Evolutionary conservation across 1,139 yeast species (phyloP).

Genomic region (Pneumocystis wakefieldiae): DNA sequence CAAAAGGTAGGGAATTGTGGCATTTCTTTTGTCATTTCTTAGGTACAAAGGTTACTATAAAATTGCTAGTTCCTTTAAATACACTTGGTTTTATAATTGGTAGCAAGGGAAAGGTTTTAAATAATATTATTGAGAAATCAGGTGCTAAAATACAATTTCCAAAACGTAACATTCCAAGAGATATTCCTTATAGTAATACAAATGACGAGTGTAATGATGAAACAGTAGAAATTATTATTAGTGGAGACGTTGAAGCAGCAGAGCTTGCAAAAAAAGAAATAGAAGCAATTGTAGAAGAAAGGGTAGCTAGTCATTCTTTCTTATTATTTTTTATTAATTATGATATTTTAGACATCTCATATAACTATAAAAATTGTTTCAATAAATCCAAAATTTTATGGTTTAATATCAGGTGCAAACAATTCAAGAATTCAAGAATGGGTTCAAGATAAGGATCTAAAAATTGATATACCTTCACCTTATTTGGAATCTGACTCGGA

Average conservation of each 20-base stretch:
- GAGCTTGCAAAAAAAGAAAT: conserved; percentile 58
- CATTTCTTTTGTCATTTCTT: not conserved
- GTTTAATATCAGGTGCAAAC: conserved; percentile 10
- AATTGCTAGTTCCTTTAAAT: conserved; percentile 59
- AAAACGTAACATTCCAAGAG: conserved; percentile 25
- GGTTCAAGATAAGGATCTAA: conserved; percentile 21
- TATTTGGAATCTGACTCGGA: conserved; percentile 8
- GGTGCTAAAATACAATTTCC: conserved; percentile 68
- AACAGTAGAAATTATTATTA: conserved; percentile 47
- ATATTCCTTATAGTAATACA: conserved; percentile 15
- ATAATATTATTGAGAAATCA: conserved; percentile 57
- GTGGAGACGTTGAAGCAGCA: conserved; percentile 79
- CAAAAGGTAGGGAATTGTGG: conserved; percentile 24
- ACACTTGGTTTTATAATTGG: conserved; percentile 79
- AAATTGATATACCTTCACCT: conserved; percentile 23
- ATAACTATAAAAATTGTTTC: conserved; percentile 21
- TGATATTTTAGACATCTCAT: conserved; percentile 13
- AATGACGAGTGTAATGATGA: conserved; percentile 24
- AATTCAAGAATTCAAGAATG: conserved; percentile 10
- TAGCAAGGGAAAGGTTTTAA: conserved; percentile 68
- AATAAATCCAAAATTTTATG: conserved; percentile 28
- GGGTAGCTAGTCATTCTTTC: conserved; percentile 23
- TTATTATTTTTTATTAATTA: not conserved
- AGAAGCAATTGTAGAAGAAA: conserved; percentile 57
- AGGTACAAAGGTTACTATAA: conserved; percentile 37